A percentile compares a stretch with the other conserved stretches of the same genome.
Conservation (phyloP, 2,329 filamentous ascomycete genomes). For the Rhexocercosporidium sp. region DNA sequence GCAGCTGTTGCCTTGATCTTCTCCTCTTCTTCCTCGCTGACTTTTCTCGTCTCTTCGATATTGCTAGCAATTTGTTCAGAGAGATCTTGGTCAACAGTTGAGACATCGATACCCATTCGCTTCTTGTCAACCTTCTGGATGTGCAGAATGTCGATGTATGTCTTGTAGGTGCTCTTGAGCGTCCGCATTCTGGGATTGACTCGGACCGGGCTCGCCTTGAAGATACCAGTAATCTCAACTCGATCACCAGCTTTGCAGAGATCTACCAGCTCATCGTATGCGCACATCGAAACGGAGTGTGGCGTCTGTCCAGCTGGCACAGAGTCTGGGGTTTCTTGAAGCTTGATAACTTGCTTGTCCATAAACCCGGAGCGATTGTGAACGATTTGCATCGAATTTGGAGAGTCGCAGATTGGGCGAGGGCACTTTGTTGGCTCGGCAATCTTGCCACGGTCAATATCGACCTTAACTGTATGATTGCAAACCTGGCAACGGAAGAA, state of each 20-base stretch:
- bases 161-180: constrained; percentile 97
- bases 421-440: constrained; percentile 92
- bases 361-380: constrained; percentile 95
- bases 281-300: constrained; percentile 94
- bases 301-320: constrained; percentile 96
- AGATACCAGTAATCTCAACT: constrained; percentile 94
- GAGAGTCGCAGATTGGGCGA: constrained; percentile 77
- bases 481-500: constrained; percentile 97
- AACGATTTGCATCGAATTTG: constrained; percentile 97
- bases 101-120: constrained; percentile 87
- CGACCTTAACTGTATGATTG: constrained; percentile 87
- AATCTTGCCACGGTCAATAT: constrained; percentile 95
- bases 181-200: constrained; percentile 92
- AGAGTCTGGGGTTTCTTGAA: constrained; percentile 95
- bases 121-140: constrained; percentile 97
- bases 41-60: constrained; percentile 82
- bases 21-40: constrained; percentile 84
- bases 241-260: constrained; percentile 98
- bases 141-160: constrained; percentile 93
- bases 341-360: constrained; percentile 98
- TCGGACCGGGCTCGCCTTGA: constrained; percentile 90
- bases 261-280: constrained; percentile 96
- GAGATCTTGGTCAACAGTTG: constrained; percentile 84
- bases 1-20: constrained; percentile 83
- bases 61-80: constrained; percentile 64